Evolutionary conservation across 139 green algal species (phyloP), one percentile per base, ranked within the genome.

Genomic region (Ettlia oleoabundans): DNA sequence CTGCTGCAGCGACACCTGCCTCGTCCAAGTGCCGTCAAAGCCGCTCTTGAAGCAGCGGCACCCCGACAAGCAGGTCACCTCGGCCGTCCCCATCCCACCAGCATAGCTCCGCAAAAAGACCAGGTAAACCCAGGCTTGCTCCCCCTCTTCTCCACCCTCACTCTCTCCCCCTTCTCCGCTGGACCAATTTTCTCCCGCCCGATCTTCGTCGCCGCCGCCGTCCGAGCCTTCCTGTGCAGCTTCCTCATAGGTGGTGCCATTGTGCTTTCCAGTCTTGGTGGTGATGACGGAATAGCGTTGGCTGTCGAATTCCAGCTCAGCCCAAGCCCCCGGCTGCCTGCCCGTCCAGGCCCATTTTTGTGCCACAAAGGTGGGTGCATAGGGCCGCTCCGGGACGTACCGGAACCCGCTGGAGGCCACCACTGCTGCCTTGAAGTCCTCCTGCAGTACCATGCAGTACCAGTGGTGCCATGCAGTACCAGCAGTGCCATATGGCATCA

Each of bases 271-370:
- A 4, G 21, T 35, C 22, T 24, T 35, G 37, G 22, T 33, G 30
- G 38, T 53, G 18, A 33, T n/a, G n/a, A n/a, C n/a, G n/a, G n/a
- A n/a, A n/a, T n/a, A 21, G 18, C 32, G 30, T 22, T 13, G 66
- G 66, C 18, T 52, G 66, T 73, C 66, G 32, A 73, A 73, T 37
- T 73, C 66, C 35, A 73, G 35, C 35, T 73, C 66, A 9, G 35
- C 66, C 66, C 66, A 73, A 22, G 66, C 66, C 32, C 66, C 66
- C 19, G 66, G 66, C 66, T 73, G 37, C 3, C 1, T 51, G 2
- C 66, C 35, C 19, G 66, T 73, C 66, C 66, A 73, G 37, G 10
- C 66, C 66, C 66, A 73, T 37, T 73, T 73, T 37, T 73, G 66
- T 24, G 38, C 66, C 37, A 73, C 66, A 52, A 73, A 73, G 4